Percentiles rank a stretch among this genome's conserved stretches.
Conservation (phyloP, 164 flowering plant genomes). For the Aristolochia fimbriata region DNA sequence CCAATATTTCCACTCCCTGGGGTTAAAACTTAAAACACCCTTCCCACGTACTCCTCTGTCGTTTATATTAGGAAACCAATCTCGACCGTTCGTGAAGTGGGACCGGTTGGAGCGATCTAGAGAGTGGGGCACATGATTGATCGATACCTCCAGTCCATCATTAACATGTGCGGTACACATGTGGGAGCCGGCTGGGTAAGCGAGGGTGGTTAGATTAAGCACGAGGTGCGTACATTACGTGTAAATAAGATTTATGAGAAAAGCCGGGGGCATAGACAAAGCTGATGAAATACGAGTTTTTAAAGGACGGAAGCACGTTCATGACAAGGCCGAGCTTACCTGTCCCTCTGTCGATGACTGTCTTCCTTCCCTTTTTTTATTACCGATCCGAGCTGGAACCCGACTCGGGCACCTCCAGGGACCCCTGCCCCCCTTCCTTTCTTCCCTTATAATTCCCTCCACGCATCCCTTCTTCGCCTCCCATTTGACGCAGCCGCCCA, state of each 20-base stretch:
- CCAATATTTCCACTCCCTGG: too few species aligned
- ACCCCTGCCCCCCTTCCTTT: not conserved
- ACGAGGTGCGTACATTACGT: not conserved
- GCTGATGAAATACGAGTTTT: not conserved
- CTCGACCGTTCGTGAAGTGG: not conserved
- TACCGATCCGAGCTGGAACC: slow-evolving; percentile 14
- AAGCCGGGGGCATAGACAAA: not conserved
- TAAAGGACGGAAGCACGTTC: slow-evolving; percentile 24
- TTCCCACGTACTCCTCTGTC: not conserved
- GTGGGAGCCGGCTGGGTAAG: not conserved
- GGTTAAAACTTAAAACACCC: too few species aligned
- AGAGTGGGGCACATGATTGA: not conserved
- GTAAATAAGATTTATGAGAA: not conserved
- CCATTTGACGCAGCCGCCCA: not conserved
- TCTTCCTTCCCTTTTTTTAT: slow-evolving; percentile 15
- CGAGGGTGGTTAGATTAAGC: not conserved
- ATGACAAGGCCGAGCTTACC: slow-evolving; percentile 15
- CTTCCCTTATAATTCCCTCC: slow-evolving; percentile 4
- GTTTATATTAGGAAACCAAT: not conserved
- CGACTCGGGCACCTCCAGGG: too few species aligned
- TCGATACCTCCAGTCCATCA: too few species aligned
- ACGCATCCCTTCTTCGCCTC: not conserved
- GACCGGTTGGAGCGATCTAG: not conserved
- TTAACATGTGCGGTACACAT: not conserved
- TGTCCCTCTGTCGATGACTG: slow-evolving; percentile 32